Base-by-base conservation (phyloP, 192 early-diverging fungal genomes). In the Pilobolus umbonatus region DNA sequence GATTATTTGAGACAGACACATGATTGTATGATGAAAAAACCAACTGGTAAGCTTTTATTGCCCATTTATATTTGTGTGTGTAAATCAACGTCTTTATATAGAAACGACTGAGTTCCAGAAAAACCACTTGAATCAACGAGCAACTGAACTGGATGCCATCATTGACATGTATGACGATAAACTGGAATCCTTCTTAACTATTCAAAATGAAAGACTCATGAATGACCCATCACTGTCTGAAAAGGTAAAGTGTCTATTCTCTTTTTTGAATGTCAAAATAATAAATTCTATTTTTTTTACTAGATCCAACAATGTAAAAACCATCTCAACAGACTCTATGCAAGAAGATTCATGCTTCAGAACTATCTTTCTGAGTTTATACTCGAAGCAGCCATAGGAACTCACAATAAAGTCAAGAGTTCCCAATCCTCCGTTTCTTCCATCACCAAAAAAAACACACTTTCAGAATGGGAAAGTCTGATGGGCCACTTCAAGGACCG, bases 401-500 rank as follows among this genome's bases (percentile, higher is more conserved):
- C 14, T 54, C 52, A 0, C 52, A n/a, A n/a, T n/a, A n/a, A n/a
- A n/a, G n/a, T n/a, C n/a, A n/a, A n/a, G n/a, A n/a, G n/a, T n/a
- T n/a, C 52, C 12, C 52, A 54, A 1, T 32, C 52, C 5, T 14
- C 34, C 2, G 19, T 35, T 11, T 54, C 52, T 6, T 54, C 52
- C 14, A 35, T 34, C 26, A 35, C 34, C 8, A 12, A 35, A 5
- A 12, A 17, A 10, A 12, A 54, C 35, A 32, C 24, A 12, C 52
- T 54, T 22, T 36, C 17, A 6, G 55, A 60, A 15, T 69, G 72
- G 67, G 68, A 64, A 9, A 58, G 57, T 19, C 22, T 50, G 1
- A 58, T 65, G 34, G 62, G 68, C 10, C 63, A 65, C 39, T 93
- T 91, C 60, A 69, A 83, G 30, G 82, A 89, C 60, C 74, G 82